A percentile compares a stretch with the other conserved stretches of the same genome.
Evolutionary conservation across 345 rosid genomes (phyloP).

Genomic region (Boechera divaricarpa): DNA sequence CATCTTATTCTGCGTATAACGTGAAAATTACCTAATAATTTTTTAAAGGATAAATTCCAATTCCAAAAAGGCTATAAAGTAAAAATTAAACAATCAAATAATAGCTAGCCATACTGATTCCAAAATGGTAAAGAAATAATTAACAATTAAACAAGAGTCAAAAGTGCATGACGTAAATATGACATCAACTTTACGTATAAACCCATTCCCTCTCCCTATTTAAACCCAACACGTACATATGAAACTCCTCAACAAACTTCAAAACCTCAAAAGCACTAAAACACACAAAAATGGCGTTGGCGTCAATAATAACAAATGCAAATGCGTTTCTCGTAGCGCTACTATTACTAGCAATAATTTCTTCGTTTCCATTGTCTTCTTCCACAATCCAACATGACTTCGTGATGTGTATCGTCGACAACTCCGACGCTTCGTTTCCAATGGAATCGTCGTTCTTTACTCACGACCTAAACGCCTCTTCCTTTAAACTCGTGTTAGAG

Average conservation of each 20-base stretch:
- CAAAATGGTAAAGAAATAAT: slow-evolving; percentile 26
- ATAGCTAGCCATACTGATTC: slow-evolving; percentile 28
- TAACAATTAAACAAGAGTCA: slow-evolving; percentile 25
- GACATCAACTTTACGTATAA: slow-evolving; percentile 44
- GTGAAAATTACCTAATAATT: not conserved
- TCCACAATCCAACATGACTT: slow-evolving; percentile 53
- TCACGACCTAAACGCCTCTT: slow-evolving; percentile 50
- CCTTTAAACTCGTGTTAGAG: slow-evolving; percentile 49
- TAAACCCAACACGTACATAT: slow-evolving; percentile 25
- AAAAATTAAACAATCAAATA: slow-evolving; percentile 26
- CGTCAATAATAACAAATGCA: slow-evolving; percentile 8
- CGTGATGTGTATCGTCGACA: slow-evolving; percentile 50
- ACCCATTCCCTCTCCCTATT: slow-evolving; percentile 31
- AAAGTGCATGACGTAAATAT: slow-evolving; percentile 39
- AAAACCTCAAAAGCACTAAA: slow-evolving; percentile 9
- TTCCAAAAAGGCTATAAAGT: slow-evolving; percentile 28
- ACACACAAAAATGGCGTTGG: slow-evolving; percentile 36
- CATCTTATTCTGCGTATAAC: too few relatives aligned
- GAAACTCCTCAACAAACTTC: slow-evolving; percentile 33
- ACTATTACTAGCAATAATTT: slow-evolving; percentile 10
- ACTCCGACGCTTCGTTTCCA: slow-evolving; percentile 50
- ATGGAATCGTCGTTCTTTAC: slow-evolving; percentile 47
- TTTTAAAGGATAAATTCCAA: slow-evolving; percentile 11
- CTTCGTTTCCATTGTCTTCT: slow-evolving; percentile 33
- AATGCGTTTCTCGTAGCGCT: slow-evolving; percentile 32